Percentiles rank a stretch among this genome's conserved stretches.
phyloP scores from a whole-genome alignment of 2,329 filamentous ascomycete species.

The Colletotrichum tabaci region DNA sequence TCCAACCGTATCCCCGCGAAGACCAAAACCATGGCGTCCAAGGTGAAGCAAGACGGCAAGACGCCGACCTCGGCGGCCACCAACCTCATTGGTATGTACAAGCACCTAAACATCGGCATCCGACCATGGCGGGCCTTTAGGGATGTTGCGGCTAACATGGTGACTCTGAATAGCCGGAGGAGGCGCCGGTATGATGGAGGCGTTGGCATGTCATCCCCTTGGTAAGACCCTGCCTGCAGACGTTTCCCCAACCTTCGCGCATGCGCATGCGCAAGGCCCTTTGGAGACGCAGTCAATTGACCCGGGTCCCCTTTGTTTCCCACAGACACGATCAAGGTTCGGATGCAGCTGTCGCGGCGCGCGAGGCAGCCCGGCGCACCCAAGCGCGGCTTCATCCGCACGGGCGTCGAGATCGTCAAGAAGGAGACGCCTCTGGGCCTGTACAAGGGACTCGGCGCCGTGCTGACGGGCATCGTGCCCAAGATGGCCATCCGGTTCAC shows the following conservation, averaged over 20 bases:
- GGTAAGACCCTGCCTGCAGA: conserved; percentile 65
- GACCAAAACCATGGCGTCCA: conserved; percentile 56
- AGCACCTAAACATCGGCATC: background rate
- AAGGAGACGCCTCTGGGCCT: conserved; percentile 93
- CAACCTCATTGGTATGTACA: conserved; percentile 85
- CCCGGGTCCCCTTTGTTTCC: background rate
- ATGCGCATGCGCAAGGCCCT: background rate
- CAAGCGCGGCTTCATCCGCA: conserved; percentile 88
- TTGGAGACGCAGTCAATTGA: conserved; percentile 13
- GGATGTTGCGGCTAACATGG: conserved; percentile 13
- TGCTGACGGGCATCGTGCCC: conserved; percentile 94
- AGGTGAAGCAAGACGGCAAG: conserved; percentile 69
- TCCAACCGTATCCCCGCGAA: conserved; percentile 1
- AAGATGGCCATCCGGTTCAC: conserved; percentile 99
- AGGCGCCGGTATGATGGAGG: conserved; percentile 99
- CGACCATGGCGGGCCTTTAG: background rate
- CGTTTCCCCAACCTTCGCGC: conserved; percentile 23
- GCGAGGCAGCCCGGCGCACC: conserved; percentile 87
- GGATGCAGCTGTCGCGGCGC: conserved; percentile 96
- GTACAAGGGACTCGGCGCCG: conserved; percentile 98
- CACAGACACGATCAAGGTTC: conserved; percentile 95
- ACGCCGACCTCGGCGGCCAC: conserved; percentile 88
- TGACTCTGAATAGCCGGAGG: conserved; percentile 79
- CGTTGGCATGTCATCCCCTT: conserved; percentile 93
- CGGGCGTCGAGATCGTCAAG: conserved; percentile 87